phyloP scores from a whole-genome alignment of 345 rosid genomes.

The Camelina neglecta region DNA sequence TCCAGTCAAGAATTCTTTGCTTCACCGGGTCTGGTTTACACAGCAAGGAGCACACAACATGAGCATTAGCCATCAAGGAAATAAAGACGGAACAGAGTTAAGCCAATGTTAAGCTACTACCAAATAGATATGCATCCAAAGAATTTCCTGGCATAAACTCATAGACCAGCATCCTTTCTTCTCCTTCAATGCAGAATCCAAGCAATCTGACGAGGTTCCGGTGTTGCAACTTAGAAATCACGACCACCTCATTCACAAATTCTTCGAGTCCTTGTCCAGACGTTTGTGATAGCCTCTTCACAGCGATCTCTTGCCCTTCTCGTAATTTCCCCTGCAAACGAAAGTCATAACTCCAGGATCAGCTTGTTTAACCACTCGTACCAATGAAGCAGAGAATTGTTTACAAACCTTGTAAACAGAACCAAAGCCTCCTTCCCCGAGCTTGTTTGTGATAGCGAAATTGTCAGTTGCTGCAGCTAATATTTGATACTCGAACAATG shows the following conservation, averaged over 20 bases:
- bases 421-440: conserved; percentile 57
- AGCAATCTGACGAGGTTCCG: conserved; percentile 60
- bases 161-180: conserved; percentile 61
- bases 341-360: conserved; percentile 7
- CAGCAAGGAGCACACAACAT: not conserved
- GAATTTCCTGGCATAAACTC: conserved; percentile 51
- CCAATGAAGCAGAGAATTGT: not conserved
- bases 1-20: conserved; percentile 42
- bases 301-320: conserved; percentile 56
- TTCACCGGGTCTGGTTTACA: conserved; percentile 35
- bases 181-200: conserved; percentile 60
- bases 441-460: conserved; percentile 44
- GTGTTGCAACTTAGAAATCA: conserved; percentile 67
- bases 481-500: conserved; percentile 44
- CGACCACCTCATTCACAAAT: conserved; percentile 58
- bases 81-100: not conserved
- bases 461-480: conserved; percentile 48
- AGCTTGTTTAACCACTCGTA: not conserved
- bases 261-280: conserved; percentile 64
- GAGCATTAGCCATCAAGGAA: not conserved
- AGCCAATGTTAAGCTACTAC: conserved; percentile 29
- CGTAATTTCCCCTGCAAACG: conserved; percentile 51
- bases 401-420: conserved; percentile 44
- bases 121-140: conserved; percentile 47
- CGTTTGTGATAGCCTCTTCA: conserved; percentile 54